Evolutionary conservation across 225 moss, liverwort and hornwort genomes (phyloP), one percentile per base, ranked within the genome.

Genomic region (Polytrichum formosum): DNA sequence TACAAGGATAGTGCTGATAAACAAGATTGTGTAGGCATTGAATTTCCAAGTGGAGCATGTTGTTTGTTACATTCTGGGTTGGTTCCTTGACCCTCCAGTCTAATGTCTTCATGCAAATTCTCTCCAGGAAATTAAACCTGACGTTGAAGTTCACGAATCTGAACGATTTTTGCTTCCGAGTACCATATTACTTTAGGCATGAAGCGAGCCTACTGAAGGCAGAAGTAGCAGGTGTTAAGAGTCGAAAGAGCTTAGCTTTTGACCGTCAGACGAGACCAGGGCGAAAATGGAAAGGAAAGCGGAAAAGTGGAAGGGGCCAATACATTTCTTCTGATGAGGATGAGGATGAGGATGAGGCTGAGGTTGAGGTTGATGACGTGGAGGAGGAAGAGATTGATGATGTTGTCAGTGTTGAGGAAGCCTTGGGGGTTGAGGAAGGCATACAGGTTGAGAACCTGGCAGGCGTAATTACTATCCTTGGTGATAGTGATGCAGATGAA

Each of bases 181-280:
- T 86, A 67, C 86, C 86, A 6, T 71, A 64, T 37, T 61, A 78
- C 70, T 26, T 80, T 23, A 80, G 65, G 67, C 77, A 83, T 26
- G 86, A 86, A 61, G 82, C 80, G 21, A 58, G 70, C 68, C 18
- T 83, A 62, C 72, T 86, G 75, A 86, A 78, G 70, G 82, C 79
- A 68, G 86, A 86, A 67, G 75, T 75, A 4, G 82, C 77, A 19
- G 86, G 86, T 56, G 82, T 64, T 10, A 82, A 75, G 72, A 80
- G 82, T 73, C 72, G 86, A 21, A 79, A 83, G 53, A 77, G 76
- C 75, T 72, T 86, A 72, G 82, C 74, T n/a, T 74, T 67, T 18
- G 86, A 86, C 68, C 74, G 80, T 33, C 72, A 80, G 5, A 63
- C 75, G 17, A 74, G 76, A 30, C 64, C 75, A n/a, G 75, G 74